Evolutionary conservation across 345 rosid species (phyloP), one percentile per base, ranked within the genome.

Genomic region (Salix arbutifolia): DNA sequence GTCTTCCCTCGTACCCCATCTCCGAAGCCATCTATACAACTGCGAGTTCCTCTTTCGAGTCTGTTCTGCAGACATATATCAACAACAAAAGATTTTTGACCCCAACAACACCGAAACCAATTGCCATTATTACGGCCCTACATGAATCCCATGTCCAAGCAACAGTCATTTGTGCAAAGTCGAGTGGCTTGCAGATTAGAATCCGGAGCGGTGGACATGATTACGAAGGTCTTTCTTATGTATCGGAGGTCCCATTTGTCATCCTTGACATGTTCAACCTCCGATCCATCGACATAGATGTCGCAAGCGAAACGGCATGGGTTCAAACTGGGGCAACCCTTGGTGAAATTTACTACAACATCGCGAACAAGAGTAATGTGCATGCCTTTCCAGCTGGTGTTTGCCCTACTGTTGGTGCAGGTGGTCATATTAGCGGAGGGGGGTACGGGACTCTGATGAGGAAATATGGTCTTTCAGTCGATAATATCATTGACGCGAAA

Each of bases 321-420:
- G 75, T 60, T 35, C 52, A 72, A 35, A 26, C 75, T 8, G 75
- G 75, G 5, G 67, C 67, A 33, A 72, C 75, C 6, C 10, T 60
- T 9, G 75, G 75, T 25, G 66, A 72, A 72, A 65, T 72, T 56
- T 72, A 72, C 67, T 72, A 72, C 12, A 58, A 56, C 8, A 72
- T 72, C 7, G 67, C 52, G 4, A 58, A 72, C 28, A 33, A 4
- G 28, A 72, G 75, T 25, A 56, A 33, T 12, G 26, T 37, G 23
- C 75, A 52, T n/a, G 75, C 75, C 19, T 72, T 72, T 25, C 75
- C 75, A 10, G 67, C 75, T 4, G 75, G 75, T n/a, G 67, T 37
- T 13, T 72, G 75, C 52, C 35, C 48, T 35, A 4, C n/a, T 3
- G 3, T 72, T 3, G 66, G 75, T 11, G 48, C 38, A 33, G 75